Percentiles rank a stretch among this genome's conserved stretches.
phyloP scores from a whole-genome alignment of 306 rosid species.

The Prunus dulcis region DNA sequence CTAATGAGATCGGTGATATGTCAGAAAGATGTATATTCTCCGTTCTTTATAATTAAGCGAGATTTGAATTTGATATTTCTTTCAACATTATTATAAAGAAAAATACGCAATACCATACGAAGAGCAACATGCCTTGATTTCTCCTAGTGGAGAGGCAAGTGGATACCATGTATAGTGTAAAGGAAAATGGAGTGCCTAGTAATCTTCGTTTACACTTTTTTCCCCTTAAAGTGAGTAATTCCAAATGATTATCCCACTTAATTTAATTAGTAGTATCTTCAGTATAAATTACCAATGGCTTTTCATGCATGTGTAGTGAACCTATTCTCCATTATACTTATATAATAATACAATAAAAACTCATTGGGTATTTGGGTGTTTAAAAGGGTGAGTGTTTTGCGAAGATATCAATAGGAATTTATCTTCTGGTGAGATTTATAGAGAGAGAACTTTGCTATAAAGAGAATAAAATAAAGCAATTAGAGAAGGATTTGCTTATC shows the following conservation, averaged over 20 bases:
- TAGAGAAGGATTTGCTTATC: slow-evolving; percentile 32
- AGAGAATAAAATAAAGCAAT: slow-evolving; percentile 29
- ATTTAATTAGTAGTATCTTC: slow-evolving; percentile 19
- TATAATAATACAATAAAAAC: slow-evolving; percentile 23
- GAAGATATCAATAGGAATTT: slow-evolving; percentile 14
- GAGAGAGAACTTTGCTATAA: slow-evolving; percentile 13
- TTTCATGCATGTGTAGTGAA: slow-evolving; percentile 22
- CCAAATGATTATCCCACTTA: slow-evolving; percentile 19
- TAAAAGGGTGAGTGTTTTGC: slow-evolving; percentile 5
- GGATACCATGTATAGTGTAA: background rate
- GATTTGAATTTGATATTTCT: too few relatives aligned
- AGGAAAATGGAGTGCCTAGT: slow-evolving; percentile 9
- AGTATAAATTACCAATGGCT: slow-evolving; percentile 10
- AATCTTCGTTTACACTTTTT: slow-evolving; percentile 4
- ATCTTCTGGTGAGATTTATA: slow-evolving; percentile 14
- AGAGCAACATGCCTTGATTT: slow-evolving; percentile 5
- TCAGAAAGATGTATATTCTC: too few relatives aligned
- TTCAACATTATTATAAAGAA: too few relatives aligned
- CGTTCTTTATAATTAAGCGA: too few relatives aligned
- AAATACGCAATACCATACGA: too few relatives aligned
- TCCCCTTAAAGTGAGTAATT: slow-evolving; percentile 17
- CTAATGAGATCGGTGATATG: background rate
- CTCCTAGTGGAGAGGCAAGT: slow-evolving; percentile 2
- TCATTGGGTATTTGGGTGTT: slow-evolving; percentile 20
- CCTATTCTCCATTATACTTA: slow-evolving; percentile 41